phyloP scores from a whole-genome alignment of 331 rosid species.

The Pyrus hybrid region DNA sequence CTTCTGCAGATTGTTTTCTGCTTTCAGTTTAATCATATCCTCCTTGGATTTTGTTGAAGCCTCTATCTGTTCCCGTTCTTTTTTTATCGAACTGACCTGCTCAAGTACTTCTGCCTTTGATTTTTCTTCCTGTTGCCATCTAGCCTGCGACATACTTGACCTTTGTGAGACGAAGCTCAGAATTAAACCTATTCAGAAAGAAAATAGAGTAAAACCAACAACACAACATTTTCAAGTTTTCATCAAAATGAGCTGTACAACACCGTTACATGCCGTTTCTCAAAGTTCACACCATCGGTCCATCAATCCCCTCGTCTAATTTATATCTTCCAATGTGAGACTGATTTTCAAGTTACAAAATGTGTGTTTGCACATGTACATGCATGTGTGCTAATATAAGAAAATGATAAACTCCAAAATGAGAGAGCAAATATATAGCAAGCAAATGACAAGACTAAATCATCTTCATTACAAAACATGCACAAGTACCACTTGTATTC shows the following conservation, averaged over 20 bases:
- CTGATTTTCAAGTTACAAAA: neutral
- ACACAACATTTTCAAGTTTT: neutral
- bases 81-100: conserved; percentile 43
- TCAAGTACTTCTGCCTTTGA: conserved; percentile 52
- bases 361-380: neutral
- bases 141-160: conserved; percentile 64
- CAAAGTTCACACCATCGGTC: neutral
- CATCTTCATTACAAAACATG: neutral
- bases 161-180: conserved; percentile 46
- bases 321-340: neutral
- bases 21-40: conserved; percentile 47
- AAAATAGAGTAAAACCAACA: conserved; percentile 14
- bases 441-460: neutral
- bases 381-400: neutral
- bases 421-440: neutral
- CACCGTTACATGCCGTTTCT: neutral
- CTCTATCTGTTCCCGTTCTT: conserved; percentile 73
- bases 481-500: neutral
- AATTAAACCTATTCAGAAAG: conserved; percentile 25
- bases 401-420: neutral
- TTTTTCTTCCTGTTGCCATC: conserved; percentile 56
- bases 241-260: neutral
- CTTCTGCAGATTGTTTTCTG: conserved; percentile 52
- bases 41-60: conserved; percentile 60
- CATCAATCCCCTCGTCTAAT: neutral